These are phyloP conservation scores for Hansenula anomala DNA, from an alignment of 1,139 yeast genomes.

Conservation along the genomic window DNA sequence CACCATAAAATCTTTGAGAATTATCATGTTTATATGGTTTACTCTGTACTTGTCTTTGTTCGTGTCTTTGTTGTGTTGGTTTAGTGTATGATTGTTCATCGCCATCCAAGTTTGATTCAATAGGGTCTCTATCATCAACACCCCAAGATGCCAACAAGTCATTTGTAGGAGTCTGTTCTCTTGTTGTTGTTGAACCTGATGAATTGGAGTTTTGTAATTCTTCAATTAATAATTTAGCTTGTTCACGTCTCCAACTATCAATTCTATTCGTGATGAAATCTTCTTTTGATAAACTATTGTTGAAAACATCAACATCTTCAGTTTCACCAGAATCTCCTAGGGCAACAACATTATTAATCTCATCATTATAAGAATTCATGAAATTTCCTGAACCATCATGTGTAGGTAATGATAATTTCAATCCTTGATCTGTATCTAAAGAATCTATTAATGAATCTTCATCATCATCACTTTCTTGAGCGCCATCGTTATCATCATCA, in stretches of 20 bases:
- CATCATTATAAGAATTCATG: too few species aligned
- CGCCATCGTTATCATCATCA: conserved; percentile 5
- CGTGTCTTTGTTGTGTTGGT: too few species aligned
- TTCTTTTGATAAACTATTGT: conserved; percentile 9
- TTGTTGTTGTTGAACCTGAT: conserved; percentile 2
- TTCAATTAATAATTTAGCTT: conserved; percentile 18
- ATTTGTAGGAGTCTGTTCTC: conserved; percentile 1
- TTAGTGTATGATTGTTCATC: not conserved
- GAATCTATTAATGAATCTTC: conserved; percentile 22
- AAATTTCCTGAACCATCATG: conserved; percentile 14
- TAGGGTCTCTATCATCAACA: conserved; percentile 19
- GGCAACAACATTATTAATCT: too few species aligned
- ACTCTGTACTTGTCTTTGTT: not conserved
- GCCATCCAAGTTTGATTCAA: conserved; percentile 3
- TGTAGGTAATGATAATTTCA: conserved; percentile 10
- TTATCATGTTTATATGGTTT: conserved; percentile 1
- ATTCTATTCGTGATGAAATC: conserved; percentile 20
- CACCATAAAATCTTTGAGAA: conserved; percentile 19
- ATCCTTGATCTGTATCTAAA: conserved; percentile 8
- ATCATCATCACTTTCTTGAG: conserved; percentile 18
- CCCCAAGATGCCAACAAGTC: conserved; percentile 24
- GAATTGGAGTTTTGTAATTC: conserved; percentile 12
- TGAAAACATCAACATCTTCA: conserved; percentile 7
- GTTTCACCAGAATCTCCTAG: not conserved
- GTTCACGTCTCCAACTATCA: conserved; percentile 24